Evolutionary conservation across 2,329 filamentous ascomycete species (phyloP).

Genomic region (Magnaporthiopsis incrustans): DNA sequence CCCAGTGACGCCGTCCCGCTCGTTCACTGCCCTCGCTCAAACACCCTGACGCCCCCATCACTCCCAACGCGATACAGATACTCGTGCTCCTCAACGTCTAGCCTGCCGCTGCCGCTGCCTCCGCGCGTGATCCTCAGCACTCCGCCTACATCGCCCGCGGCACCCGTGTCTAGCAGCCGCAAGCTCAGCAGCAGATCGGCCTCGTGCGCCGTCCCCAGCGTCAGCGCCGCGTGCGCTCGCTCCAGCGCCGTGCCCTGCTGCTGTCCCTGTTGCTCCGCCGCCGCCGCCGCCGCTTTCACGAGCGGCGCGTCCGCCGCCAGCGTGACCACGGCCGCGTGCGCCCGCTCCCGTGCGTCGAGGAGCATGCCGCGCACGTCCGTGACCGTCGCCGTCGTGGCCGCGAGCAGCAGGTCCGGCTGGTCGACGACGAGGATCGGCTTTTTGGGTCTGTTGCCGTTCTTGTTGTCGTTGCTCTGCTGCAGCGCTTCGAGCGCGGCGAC

Average conservation of each 20-base stretch:
- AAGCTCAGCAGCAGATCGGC: conserved; percentile 65
- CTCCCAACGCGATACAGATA: conserved; percentile 72
- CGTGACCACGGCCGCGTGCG: conserved; percentile 59
- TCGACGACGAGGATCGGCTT: conserved; percentile 57
- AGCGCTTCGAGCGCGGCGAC: conserved; percentile 30
- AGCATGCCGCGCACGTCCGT: conserved; percentile 46
- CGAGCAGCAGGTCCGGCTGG: conserved; percentile 56
- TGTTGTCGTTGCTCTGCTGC: conserved; percentile 2
- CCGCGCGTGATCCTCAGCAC: conserved; percentile 69
- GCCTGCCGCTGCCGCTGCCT: conserved; percentile 15
- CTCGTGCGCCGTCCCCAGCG: conserved; percentile 65
- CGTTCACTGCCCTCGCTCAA: conserved; percentile 63
- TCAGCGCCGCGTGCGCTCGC: conserved; percentile 60
- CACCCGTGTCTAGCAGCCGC: conserved; percentile 73
- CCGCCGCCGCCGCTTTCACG: conserved; percentile 32
- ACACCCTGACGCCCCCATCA: conserved; percentile 75
- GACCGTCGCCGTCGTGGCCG: conserved; percentile 36
- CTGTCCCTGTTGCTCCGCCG: no score
- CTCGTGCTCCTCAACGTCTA: conserved; percentile 52
- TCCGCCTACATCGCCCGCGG: conserved; percentile 85
- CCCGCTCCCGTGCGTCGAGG: conserved; percentile 52
- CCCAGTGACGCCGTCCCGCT: no score
- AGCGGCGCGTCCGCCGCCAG: conserved; percentile 68
- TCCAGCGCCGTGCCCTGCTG: conserved; percentile 56
- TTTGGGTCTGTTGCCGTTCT: no score